Evolutionary conservation across 2,329 filamentous ascomycete species (phyloP), one percentile per base, ranked within the genome.

Genomic region (Penicillium paneum): DNA sequence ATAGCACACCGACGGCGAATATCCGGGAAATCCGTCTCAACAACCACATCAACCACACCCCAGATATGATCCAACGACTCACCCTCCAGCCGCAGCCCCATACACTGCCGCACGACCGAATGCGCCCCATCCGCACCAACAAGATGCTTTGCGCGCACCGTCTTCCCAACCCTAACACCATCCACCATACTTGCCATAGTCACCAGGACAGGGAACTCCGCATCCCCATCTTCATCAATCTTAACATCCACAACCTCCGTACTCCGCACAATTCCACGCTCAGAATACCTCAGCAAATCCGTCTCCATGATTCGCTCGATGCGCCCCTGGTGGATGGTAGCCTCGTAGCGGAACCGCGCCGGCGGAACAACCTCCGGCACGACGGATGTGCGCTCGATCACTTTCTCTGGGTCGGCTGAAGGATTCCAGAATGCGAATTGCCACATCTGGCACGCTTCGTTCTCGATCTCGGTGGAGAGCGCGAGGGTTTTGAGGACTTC

Each of bases 1-100:
- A 91, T 88, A 0, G 86, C 88, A 64, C 85, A 88, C 76, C 88
- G 87, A 79, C 88, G 87, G 78, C 89, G 87, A 64, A 91, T 89
- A 67, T 93, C 88, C 0, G 88, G 88, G 60, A 91, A 90, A 64
- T 90, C 80, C 0, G 87, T 90, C 64, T 83, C 78, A 26, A 88
- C 84, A 2, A 90, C 85, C 28, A 87, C 81, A 65, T 90, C 88
- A 77, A 90, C 88, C 24, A 90, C 87, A 43, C 87, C 87, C 87
- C 87, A 91, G 21, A 90, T 84, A 66, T 89, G 79, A 38, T 86
- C 79, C 52, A 86, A 85, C 15, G 85, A 86, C 63, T 89, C 86
- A 56, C 86, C 89, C 29, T 83, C 80, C 31, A 90, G 75, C 29
- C 61, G 55, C 12, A 77, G 54, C 0, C 68, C 70, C 64, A 77